phyloP scores from a whole-genome alignment of 768 basidiomycete genomes.

The Rhodotorula graminis region DNA sequence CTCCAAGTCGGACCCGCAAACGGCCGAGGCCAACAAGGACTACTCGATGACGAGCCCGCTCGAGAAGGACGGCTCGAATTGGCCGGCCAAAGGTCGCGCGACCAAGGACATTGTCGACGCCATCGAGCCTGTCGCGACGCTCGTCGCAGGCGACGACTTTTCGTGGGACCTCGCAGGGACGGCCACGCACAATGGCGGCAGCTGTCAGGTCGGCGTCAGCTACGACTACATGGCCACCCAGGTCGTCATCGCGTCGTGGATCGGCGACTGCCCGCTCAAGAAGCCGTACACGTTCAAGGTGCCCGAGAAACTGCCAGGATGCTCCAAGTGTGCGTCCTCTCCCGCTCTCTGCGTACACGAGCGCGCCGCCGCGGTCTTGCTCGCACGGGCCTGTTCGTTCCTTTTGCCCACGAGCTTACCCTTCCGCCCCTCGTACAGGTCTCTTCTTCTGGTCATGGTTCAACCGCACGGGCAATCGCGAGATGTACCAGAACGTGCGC shows the following conservation, averaged over 20 bases:
- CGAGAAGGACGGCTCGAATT: slow-evolving; percentile 3
- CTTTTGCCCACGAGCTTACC: background rate
- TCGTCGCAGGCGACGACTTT: slow-evolving; percentile 21
- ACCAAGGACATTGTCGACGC: slow-evolving; percentile 5
- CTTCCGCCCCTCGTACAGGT: background rate
- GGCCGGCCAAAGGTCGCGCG: slow-evolving; percentile 1
- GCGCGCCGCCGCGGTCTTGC: no score
- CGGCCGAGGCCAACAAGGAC: slow-evolving; percentile 17
- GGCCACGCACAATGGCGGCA: slow-evolving; percentile 21
- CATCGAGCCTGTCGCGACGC: slow-evolving; percentile 9
- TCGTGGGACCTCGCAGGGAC: slow-evolving; percentile 14
- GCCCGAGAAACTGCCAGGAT: slow-evolving; percentile 16
- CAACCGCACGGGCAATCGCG: slow-evolving; percentile 15
- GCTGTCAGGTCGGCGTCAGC: slow-evolving; percentile 16
- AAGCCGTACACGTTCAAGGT: slow-evolving; percentile 32
- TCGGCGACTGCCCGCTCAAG: slow-evolving; percentile 18
- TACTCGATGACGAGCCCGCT: slow-evolving; percentile 29
- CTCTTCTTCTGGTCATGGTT: slow-evolving; percentile 21
- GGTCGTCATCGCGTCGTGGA: slow-evolving; percentile 14
- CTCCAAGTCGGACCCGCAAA: slow-evolving; percentile 12
- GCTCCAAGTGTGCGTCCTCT: background rate
- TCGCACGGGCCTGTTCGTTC: no score
- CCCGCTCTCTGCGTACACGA: background rate
- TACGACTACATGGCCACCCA: slow-evolving; percentile 24
- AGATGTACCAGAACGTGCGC: slow-evolving; percentile 23